Evolutionary conservation across 352 stramenopile genomes (phyloP).

Genomic region (Pythium phragmitis): DNA sequence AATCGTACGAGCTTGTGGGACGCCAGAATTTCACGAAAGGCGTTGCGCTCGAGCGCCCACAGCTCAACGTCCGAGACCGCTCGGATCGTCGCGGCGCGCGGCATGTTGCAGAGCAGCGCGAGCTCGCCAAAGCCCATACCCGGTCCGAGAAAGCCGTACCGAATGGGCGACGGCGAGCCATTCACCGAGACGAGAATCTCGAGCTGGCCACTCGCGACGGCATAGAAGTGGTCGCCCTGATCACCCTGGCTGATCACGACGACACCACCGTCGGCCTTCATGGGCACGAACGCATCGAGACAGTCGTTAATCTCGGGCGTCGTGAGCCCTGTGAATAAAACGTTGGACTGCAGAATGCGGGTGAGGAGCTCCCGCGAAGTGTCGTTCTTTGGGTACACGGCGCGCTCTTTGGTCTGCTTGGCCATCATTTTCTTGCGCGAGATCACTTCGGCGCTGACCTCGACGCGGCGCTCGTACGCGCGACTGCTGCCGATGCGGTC

Average conservation of each 20-base stretch:
- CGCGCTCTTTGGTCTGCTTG: constrained; percentile 36
- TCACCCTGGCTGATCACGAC: constrained; percentile 69
- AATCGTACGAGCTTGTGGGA: constrained; percentile 69
- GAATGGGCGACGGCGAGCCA: constrained; percentile 51
- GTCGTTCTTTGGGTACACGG: constrained; percentile 66
- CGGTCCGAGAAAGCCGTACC: constrained; percentile 58
- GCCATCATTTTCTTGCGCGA: constrained; percentile 64
- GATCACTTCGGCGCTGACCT: constrained; percentile 82
- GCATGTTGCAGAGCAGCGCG: constrained; percentile 96
- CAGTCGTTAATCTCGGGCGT: constrained; percentile 59
- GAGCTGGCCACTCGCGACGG: constrained; percentile 56
- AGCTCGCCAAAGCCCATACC: constrained; percentile 94
- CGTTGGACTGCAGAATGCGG: constrained; percentile 70
- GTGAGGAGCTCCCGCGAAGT: constrained; percentile 52
- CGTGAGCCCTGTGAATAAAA: constrained; percentile 67
- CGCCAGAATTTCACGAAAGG: constrained; percentile 71
- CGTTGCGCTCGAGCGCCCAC: constrained; percentile 73
- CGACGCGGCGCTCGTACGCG: constrained; percentile 45
- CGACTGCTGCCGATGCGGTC: constrained; percentile 13
- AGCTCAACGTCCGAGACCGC: constrained; percentile 57
- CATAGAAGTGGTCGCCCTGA: constrained; percentile 81
- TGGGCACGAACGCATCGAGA: constrained; percentile 73
- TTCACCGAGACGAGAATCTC: constrained; percentile 68
- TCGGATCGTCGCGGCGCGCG: constrained; percentile 92
- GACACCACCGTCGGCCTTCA: constrained; percentile 37